Conservation (phyloP, 257 asterid genomes). For the Plantago elongata region DNA sequence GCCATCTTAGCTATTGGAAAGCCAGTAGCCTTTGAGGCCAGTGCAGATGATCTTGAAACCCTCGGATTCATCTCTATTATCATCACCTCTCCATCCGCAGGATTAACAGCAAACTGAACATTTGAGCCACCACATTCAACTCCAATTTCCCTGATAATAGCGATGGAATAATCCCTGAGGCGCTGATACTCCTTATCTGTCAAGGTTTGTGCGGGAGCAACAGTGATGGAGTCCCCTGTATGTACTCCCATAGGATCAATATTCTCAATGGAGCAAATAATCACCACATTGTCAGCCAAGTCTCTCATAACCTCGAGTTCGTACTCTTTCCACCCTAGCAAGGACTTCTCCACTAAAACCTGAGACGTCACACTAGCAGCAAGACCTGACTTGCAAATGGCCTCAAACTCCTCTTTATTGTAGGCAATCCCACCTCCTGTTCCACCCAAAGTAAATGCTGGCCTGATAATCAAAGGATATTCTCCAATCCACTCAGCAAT, state of each 20-base stretch:
- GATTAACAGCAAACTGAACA: slow-evolving; percentile 92
- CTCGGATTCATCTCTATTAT: slow-evolving; percentile 98
- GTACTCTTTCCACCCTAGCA: slow-evolving; percentile 97
- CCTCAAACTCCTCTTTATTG: slow-evolving; percentile 88
- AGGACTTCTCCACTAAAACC: slow-evolving; percentile 90
- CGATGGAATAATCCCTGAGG: slow-evolving; percentile 91
- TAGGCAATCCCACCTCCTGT: slow-evolving; percentile 99
- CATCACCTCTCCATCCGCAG: slow-evolving; percentile 97
- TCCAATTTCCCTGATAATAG: slow-evolving; percentile 96
- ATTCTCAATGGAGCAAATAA: slow-evolving; percentile 96
- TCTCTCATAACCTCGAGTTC: slow-evolving; percentile 99
- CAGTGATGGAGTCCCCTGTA: slow-evolving; percentile 96
- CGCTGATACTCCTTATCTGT: slow-evolving; percentile 95
- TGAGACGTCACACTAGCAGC: slow-evolving; percentile 95
- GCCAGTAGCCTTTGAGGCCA: slow-evolving; percentile 99
- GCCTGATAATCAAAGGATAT: slow-evolving; percentile 90
- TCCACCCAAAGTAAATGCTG: slow-evolving; percentile 94
- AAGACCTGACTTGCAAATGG: slow-evolving; percentile 88
- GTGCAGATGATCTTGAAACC: slow-evolving; percentile 92
- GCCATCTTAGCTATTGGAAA: slow-evolving; percentile 99
- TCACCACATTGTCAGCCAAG: slow-evolving; percentile 96
- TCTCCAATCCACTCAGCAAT: slow-evolving; percentile 82
- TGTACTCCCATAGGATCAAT: slow-evolving; percentile 98
- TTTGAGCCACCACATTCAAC: slow-evolving; percentile 99
- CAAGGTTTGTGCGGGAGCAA: slow-evolving; percentile 98